These are phyloP conservation scores for Talaromyces nanjingensis DNA, from an alignment of 495 filamentous ascomycete species.

Conservation along the genomic window DNA sequence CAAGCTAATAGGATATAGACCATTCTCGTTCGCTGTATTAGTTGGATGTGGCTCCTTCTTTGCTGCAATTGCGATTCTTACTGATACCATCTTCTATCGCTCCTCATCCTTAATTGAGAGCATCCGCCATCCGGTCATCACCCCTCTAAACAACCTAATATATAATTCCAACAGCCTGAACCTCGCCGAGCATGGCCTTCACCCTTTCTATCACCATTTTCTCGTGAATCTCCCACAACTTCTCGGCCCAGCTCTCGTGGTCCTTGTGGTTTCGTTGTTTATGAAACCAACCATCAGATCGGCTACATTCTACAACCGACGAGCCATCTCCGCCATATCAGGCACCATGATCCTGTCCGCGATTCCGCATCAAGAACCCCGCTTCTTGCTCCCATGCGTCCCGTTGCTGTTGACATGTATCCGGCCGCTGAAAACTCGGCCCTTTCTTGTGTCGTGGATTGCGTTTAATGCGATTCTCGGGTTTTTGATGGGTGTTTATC, in stretches of 20 bases:
- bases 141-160: conserved; percentile 82
- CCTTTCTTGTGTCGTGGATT: conserved; percentile 68
- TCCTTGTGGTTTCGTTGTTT: conserved; percentile 52
- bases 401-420: conserved; percentile 85
- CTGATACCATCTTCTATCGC: conserved; percentile 80
- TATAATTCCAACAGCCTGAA: conserved; percentile 78
- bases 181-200: conserved; percentile 81
- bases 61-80: conserved; percentile 60
- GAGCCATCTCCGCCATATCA: conserved; percentile 66
- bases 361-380: conserved; percentile 90
- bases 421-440: conserved; percentile 54
- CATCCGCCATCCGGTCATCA: conserved; percentile 62
- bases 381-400: conserved; percentile 82
- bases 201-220: conserved; percentile 86
- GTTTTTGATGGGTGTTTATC: conserved; percentile 82
- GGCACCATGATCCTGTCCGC: conserved; percentile 73
- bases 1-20: conserved; percentile 41
- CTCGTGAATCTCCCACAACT: conserved; percentile 81
- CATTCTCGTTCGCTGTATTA: conserved; percentile 58
- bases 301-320: conserved; percentile 19
- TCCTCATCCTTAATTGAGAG: conserved; percentile 44
- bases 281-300: conserved; percentile 16
- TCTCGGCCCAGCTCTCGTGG: conserved; percentile 75
- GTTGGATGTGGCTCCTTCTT: conserved; percentile 54
- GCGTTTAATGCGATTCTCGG: conserved; percentile 75